A percentile compares a stretch with the other conserved stretches of the same genome.
phyloP scores from a whole-genome alignment of 345 rosid species.

The Raphanus raphanistrum region DNA sequence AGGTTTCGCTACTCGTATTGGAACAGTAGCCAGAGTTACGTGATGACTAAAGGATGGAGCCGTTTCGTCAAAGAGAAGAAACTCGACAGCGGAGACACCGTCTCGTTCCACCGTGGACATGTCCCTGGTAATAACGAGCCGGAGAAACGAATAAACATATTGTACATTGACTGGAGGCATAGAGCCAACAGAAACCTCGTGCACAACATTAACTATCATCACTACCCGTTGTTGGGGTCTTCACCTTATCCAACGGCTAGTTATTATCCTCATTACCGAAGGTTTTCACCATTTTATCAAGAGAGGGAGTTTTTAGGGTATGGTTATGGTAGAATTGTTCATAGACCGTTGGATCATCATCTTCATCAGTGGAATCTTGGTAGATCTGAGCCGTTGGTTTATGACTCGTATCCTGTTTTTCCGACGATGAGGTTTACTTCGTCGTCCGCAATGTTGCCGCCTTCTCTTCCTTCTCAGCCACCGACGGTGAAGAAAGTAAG shows the following conservation, averaged over 20 bases:
- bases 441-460: neutral
- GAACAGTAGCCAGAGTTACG: too few relatives aligned
- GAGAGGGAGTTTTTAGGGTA: constrained; percentile 33
- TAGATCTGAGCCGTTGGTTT: constrained; percentile 43
- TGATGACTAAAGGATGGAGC: too few relatives aligned
- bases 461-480: constrained; percentile 3
- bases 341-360: constrained; percentile 35
- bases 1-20: too few relatives aligned
- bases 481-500: constrained; percentile 50
- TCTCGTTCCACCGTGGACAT: too few relatives aligned
- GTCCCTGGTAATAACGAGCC: too few relatives aligned
- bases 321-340: constrained; percentile 17
- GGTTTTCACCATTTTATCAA: constrained; percentile 20
- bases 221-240: constrained; percentile 18
- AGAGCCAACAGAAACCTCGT: constrained; percentile 34
- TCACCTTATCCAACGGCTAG: constrained; percentile 17
- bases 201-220: constrained; percentile 26
- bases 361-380: constrained; percentile 25
- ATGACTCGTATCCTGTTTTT: constrained; percentile 60
- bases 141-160: too few relatives aligned
- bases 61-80: too few relatives aligned
- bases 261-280: constrained; percentile 20
- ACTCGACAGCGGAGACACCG: too few relatives aligned
- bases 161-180: constrained; percentile 9
- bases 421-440: constrained; percentile 22